phyloP scores from a whole-genome alignment of 2,329 filamentous ascomycete genomes.

The Talaromyces sp. region DNA sequence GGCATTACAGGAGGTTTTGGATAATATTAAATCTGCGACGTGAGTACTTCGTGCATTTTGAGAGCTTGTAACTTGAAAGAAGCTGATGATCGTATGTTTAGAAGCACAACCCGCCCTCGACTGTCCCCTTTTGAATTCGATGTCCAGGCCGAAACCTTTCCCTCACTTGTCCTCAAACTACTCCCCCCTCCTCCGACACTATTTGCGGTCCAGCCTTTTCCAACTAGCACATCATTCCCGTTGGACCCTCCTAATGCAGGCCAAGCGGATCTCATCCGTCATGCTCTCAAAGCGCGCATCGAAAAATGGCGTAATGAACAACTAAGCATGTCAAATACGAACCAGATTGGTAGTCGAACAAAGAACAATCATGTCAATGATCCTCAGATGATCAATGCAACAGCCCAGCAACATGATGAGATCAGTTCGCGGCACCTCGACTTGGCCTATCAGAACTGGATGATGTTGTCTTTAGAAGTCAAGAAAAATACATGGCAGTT shows the following conservation, averaged over 20 bases:
- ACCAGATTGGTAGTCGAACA: constrained; percentile 47
- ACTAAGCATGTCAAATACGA: constrained; percentile 27
- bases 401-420: constrained; percentile 61
- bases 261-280: constrained; percentile 69
- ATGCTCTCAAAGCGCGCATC: constrained; percentile 66
- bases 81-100: constrained; percentile 7
- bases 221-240: constrained; percentile 76
- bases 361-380: constrained; percentile 30
- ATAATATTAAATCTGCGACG: constrained; percentile 79
- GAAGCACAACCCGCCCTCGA: constrained; percentile 8
- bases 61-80: neutral
- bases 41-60: constrained; percentile 43
- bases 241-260: constrained; percentile 69
- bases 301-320: constrained; percentile 58
- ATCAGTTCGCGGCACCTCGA: constrained; percentile 71
- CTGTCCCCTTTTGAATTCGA: constrained; percentile 70
- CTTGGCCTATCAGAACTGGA: constrained; percentile 76
- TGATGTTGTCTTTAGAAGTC: constrained; percentile 55
- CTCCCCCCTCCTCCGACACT: constrained; percentile 77
- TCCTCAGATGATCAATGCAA: constrained; percentile 40
- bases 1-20: constrained; percentile 76
- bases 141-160: constrained; percentile 79
- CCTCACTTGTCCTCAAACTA: constrained; percentile 76
- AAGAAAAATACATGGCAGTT: constrained; percentile 48
- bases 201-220: constrained; percentile 75